These are phyloP conservation scores for Astrothelium subdiscretum DNA, from an alignment of 495 filamentous ascomycete species.

Conservation along the genomic window DNA sequence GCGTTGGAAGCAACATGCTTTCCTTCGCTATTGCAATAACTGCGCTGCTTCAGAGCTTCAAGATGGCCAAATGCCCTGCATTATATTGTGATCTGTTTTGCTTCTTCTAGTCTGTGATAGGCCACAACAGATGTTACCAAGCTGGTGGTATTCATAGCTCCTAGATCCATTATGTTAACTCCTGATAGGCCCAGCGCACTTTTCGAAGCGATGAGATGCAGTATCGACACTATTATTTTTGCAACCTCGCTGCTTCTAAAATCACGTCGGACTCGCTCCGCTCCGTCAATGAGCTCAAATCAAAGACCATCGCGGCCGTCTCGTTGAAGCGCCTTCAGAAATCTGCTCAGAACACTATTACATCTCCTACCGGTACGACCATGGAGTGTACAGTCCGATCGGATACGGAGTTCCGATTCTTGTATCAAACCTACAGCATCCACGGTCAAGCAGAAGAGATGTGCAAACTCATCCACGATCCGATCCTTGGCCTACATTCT, in stretches of 20 bases:
- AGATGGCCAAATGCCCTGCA: not conserved
- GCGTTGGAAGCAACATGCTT: not conserved
- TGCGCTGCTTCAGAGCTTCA: not conserved
- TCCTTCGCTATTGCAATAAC: not conserved
- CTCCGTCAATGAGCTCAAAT: not conserved
- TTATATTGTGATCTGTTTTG: not conserved
- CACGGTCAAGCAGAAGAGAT: not conserved
- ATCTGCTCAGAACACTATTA: not conserved
- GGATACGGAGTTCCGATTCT: not conserved
- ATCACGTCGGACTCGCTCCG: not conserved
- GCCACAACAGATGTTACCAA: not conserved
- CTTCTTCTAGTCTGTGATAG: not conserved
- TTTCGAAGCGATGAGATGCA: not conserved
- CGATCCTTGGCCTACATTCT: not conserved
- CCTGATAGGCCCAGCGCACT: not conserved
- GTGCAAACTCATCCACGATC: not conserved
- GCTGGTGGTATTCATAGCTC: not conserved
- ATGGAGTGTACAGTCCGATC: not conserved
- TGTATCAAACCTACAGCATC: not conserved
- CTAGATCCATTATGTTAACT: not conserved
- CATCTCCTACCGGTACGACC: not conserved
- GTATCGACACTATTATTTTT: not conserved
- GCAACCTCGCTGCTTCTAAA: not conserved
- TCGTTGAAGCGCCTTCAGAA: not conserved
- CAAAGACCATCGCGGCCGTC: not conserved